These are phyloP conservation scores for Phyllachora maydis DNA, from an alignment of 2,329 filamentous ascomycete species.

Conservation along the genomic window DNA sequence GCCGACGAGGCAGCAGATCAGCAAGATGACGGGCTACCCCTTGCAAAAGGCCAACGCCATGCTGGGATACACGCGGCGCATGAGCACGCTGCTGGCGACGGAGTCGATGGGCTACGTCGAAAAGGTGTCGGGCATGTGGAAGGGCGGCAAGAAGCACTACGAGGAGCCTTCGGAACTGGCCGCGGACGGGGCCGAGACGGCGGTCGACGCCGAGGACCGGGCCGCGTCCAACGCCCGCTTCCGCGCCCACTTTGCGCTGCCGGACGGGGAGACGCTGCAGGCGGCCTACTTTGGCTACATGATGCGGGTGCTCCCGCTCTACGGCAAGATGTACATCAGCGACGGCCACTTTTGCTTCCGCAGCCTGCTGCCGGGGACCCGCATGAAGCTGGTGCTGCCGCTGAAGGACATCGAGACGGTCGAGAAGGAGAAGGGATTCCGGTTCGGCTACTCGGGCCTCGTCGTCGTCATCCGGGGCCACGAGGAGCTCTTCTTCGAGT, in stretches of 20 bases:
- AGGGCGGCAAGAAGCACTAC: conserved; percentile 79
- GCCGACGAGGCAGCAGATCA: conserved; percentile 28
- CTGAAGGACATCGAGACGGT: conserved; percentile 84
- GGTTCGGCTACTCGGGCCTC: conserved; percentile 75
- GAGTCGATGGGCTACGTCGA: conserved; percentile 94
- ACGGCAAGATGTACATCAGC: conserved; percentile 92
- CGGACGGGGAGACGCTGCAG: conserved; percentile 59
- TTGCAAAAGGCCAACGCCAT: conserved; percentile 67
- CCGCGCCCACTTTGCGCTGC: conserved; percentile 76
- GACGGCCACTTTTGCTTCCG: conserved; percentile 80
- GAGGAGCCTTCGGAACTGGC: background rate
- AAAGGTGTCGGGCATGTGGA: conserved; percentile 95
- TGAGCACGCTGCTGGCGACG: conserved; percentile 65
- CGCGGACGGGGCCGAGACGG: background rate
- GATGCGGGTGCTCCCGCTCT: conserved; percentile 75
- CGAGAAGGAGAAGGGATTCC: conserved; percentile 86
- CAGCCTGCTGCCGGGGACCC: conserved; percentile 70
- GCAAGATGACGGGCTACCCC: conserved; percentile 50
- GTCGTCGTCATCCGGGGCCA: conserved; percentile 87
- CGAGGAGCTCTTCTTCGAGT: conserved; percentile 94
- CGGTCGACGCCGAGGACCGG: conserved; percentile 35
- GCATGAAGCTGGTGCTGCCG: conserved; percentile 82
- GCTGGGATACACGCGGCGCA: conserved; percentile 63
- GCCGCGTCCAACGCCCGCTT: conserved; percentile 58
- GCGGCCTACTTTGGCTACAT: conserved; percentile 86